Conservation (phyloP, 2,329 filamentous ascomycete genomes). For the Aspergillaceae sp. region DNA sequence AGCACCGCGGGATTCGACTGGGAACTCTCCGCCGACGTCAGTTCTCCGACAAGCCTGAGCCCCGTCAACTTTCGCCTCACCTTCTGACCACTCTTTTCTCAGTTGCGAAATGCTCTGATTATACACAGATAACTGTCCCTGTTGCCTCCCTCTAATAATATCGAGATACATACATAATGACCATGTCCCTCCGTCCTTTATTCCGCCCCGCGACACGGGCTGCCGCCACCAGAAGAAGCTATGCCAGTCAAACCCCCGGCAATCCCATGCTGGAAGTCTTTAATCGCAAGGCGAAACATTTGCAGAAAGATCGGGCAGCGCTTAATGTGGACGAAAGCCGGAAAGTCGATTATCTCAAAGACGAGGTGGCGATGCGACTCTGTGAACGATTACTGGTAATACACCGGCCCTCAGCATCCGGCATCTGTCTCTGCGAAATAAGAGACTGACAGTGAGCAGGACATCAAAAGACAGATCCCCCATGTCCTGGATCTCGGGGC, state of each 20-base stretch:
- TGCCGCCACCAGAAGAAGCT: conserved; percentile 38
- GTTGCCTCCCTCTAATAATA: too few relatives aligned
- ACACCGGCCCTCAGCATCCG: conserved; percentile 4
- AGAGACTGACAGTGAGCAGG: conserved; percentile 40
- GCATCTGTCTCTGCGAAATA: background rate
- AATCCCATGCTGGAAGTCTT: conserved; percentile 81
- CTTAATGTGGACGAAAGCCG: conserved; percentile 61
- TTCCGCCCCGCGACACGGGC: conserved; percentile 9
- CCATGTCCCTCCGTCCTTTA: conserved; percentile 19
- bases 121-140: too few relatives aligned
- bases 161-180: background rate
- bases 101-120: background rate
- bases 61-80: background rate
- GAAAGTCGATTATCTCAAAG: conserved; percentile 82
- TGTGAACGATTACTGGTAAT: conserved; percentile 73
- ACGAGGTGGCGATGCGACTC: conserved; percentile 77
- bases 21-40: conserved; percentile 1
- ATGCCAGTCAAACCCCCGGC: conserved; percentile 70
- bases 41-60: background rate
- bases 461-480: conserved; percentile 83
- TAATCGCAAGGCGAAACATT: conserved; percentile 76
- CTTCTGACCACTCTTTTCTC: background rate
- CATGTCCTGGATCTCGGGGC: conserved; percentile 85
- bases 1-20: background rate
- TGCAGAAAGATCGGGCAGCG: conserved; percentile 84